Conservation (phyloP, 2,329 filamentous ascomycete genomes). For the Fusarium tupiense region DNA sequence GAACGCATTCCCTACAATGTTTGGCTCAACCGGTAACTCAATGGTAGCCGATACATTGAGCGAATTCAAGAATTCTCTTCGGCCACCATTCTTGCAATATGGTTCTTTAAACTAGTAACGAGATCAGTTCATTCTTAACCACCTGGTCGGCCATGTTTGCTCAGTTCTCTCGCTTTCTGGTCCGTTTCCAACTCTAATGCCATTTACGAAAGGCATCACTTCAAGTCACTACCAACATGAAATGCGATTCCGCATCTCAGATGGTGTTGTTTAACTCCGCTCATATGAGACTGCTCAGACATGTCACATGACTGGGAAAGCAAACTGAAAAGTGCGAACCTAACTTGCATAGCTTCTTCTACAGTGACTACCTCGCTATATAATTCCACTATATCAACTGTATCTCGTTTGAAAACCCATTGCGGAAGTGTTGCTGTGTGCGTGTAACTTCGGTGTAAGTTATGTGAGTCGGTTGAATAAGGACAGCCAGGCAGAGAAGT, state of each 20-base stretch:
- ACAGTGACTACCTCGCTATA: fast-evolving
- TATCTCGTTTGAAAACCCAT: too few species aligned
- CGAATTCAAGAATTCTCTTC: fast-evolving
- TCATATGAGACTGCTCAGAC: not conserved
- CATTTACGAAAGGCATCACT: fast-evolving
- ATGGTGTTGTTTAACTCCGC: not conserved
- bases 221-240: not conserved
- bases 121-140: not conserved
- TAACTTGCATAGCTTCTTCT: fast-evolving
- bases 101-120: not conserved
- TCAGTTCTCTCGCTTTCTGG: too few species aligned
- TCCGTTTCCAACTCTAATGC: fast-evolving
- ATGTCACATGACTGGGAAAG: not conserved
- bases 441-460: too few species aligned
- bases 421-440: too few species aligned
- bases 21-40: fast-evolving
- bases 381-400: not conserved
- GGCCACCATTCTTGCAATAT: too few species aligned
- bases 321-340: not conserved
- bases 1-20: not conserved
- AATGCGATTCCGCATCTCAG: not conserved
- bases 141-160: not conserved
- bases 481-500: not conserved
- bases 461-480: too few species aligned
- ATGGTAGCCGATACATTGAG: fast-evolving